phyloP scores from a whole-genome alignment of 208 protist species.

The Trypanosoma vivax region DNA sequence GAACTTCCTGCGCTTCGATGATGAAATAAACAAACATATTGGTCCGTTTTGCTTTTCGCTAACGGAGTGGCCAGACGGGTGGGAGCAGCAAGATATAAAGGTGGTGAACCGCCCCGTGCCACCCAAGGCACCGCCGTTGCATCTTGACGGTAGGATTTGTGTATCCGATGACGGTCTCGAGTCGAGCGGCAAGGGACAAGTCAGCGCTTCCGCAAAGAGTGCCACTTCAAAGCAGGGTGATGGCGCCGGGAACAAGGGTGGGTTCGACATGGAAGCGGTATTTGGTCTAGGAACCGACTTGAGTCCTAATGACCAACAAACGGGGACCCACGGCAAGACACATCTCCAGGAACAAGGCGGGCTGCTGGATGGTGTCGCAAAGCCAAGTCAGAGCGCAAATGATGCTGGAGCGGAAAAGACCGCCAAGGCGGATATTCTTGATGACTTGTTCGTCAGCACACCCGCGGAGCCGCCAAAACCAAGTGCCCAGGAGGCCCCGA shows the following conservation, averaged over 20 bases:
- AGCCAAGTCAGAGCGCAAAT: too few relatives aligned
- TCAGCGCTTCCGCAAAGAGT: too few relatives aligned
- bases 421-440: constrained; percentile 34
- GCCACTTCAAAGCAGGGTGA: too few relatives aligned
- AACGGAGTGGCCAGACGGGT: constrained; percentile 83
- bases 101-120: constrained; percentile 55
- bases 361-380: too few relatives aligned
- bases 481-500: background rate
- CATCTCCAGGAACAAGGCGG: too few relatives aligned
- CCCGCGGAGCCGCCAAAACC: constrained; percentile 9
- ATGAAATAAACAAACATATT: constrained; percentile 70
- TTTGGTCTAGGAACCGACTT: too few relatives aligned
- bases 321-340: too few relatives aligned
- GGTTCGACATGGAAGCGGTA: too few relatives aligned
- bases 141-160: background rate
- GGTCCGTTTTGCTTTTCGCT: constrained; percentile 76
- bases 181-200: too few relatives aligned
- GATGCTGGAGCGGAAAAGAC: background rate
- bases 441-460: constrained; percentile 63
- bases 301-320: too few relatives aligned
- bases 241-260: too few relatives aligned
- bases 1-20: constrained; percentile 84
- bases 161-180: too few relatives aligned
- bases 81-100: constrained; percentile 86
- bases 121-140: constrained; percentile 43